Evolutionary conservation across 306 rosid species (phyloP), one percentile per base, ranked within the genome.

Genomic region (Quercus ilex): DNA sequence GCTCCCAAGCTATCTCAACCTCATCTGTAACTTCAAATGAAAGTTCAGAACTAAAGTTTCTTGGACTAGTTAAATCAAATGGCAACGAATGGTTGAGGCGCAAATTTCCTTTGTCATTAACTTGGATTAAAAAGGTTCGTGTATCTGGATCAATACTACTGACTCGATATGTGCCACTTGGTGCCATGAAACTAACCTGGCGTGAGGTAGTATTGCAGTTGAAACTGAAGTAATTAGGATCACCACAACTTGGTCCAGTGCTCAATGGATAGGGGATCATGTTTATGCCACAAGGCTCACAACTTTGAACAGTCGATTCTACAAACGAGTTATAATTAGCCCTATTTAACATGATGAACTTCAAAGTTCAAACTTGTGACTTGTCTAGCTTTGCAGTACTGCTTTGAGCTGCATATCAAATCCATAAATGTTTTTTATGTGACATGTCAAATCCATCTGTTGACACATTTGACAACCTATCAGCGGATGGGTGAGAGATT

Each of bases 231-330:
- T 85, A 88, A 62, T 7, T 11, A 4, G 87, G 80, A 23, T 90
- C 88, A 20, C 94, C 95, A 56, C 91, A 91, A 41, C 43, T 57
- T 20, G n/a, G 60, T 20, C 78, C 19, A 0, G 84, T 87, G 79
- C 91, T 87, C 20, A 88, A 55, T 1, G 94, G 92, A 85, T 88
- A 90, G 60, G 91, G 92, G 58, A 91, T 82, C 2, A 2, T 3
- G 7, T 62, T 64, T 28, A 83, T 80, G 23, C 94, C 92, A 23
- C 91, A 90, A 55, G 86, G 87, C 21, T 62, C 19, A 49, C 90
- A 90, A 23, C 52, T 20, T 78, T 51, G 80, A 0, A 7, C 19
- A 6, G 26, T 83, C 76, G 83, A 23, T 49, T 5, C 92, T 88
- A 81, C 85, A 85, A 51, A 74, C 38, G 7, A 33, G 7, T 5